Conservation (phyloP, 257 asterid species). For the Solanum arcanum region DNA sequence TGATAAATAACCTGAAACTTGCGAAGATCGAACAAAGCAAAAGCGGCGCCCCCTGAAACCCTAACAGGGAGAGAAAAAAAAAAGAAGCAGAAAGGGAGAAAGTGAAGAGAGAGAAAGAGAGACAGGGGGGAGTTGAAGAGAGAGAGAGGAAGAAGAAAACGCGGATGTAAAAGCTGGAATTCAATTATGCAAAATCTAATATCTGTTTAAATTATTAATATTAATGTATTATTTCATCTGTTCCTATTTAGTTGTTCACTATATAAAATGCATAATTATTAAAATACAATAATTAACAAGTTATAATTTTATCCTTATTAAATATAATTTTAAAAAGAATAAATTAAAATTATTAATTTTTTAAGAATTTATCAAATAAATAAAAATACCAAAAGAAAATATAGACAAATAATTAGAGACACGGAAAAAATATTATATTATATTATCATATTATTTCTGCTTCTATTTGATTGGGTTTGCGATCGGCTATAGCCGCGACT, state of each 20-base stretch:
- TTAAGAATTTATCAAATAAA: too few relatives aligned
- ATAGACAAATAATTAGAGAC: too few relatives aligned
- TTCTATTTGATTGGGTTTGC: background rate
- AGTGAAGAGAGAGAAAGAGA: slow-evolving; percentile 7
- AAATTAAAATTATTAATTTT: too few relatives aligned
- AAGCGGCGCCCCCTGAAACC: slow-evolving; percentile 31
- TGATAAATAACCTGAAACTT: slow-evolving; percentile 7
- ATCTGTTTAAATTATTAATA: background rate
- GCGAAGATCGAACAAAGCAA: slow-evolving; percentile 14
- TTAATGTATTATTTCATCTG: background rate
- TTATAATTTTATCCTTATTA: too few relatives aligned
- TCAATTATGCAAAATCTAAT: slow-evolving; percentile 18
- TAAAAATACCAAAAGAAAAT: too few relatives aligned
- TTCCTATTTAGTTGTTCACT: too few relatives aligned
- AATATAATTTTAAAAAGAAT: too few relatives aligned
- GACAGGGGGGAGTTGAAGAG: background rate
- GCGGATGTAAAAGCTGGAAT: slow-evolving; percentile 29
- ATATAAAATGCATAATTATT: too few relatives aligned
- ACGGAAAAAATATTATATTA: too few relatives aligned
- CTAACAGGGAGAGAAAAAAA: slow-evolving; percentile 12
- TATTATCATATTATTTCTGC: background rate
- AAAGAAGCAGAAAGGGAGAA: slow-evolving; percentile 1
- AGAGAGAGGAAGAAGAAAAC: slow-evolving; percentile 8
- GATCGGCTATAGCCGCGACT: background rate
- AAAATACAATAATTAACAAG: too few relatives aligned